A percentile compares a stretch with the other conserved stretches of the same genome.
phyloP scores from a whole-genome alignment of 192 early-diverging fungal genomes.

The Coemansia sp. region DNA sequence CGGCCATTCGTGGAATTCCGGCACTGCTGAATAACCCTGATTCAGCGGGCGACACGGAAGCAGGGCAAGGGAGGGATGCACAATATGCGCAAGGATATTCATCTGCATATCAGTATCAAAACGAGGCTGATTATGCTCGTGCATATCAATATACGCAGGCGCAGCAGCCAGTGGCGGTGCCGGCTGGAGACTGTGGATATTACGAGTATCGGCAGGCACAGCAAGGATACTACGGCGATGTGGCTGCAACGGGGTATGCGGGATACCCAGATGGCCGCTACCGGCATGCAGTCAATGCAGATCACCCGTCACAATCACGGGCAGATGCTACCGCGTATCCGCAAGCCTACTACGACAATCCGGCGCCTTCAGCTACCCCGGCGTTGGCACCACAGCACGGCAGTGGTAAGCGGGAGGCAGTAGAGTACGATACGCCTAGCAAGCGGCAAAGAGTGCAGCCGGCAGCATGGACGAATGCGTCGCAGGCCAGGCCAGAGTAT shows the following conservation, averaged over 20 bases:
- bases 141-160: neutral
- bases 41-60: neutral
- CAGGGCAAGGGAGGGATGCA: neutral
- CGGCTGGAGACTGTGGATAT: neutral
- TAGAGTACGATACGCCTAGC: conserved; percentile 12
- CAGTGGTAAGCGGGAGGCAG: conserved; percentile 12
- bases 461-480: conserved; percentile 16
- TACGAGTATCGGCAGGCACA: conserved; percentile 2
- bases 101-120: neutral
- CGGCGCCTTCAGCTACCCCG: neutral
- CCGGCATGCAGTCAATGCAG: neutral
- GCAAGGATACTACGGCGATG: conserved; percentile 3
- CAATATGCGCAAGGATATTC: conserved; percentile 4
- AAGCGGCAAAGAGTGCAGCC: conserved; percentile 45
- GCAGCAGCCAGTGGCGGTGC: conserved; percentile 1
- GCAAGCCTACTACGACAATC: conserved; percentile 15
- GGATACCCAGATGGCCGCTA: conserved; percentile 4
- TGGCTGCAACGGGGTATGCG: neutral
- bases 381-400: neutral
- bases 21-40: conserved; percentile 40
- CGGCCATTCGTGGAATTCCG: conserved; percentile 34
- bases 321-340: conserved; percentile 7
- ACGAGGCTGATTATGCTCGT: neutral
- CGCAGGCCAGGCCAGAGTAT: conserved; percentile 7
- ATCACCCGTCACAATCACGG: conserved; percentile 18